A percentile compares a stretch with the other conserved stretches of the same genome.
These are phyloP conservation scores for Arabis alpina DNA, from an alignment of 345 rosid genomes.

Conservation along the genomic window DNA sequence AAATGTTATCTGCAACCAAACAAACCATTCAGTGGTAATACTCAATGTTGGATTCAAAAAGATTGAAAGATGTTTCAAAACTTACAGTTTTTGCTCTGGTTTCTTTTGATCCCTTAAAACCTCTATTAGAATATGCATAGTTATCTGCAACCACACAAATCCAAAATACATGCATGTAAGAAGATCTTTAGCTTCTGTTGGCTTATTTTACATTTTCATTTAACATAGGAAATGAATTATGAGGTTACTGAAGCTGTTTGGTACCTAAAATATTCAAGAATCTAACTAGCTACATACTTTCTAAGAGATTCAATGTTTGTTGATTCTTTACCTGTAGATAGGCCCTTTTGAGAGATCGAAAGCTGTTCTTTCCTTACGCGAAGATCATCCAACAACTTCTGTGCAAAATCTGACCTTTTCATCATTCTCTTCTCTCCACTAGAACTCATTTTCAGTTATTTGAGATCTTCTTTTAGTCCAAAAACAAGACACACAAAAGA, in stretches of 20 bases:
- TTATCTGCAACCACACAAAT: constrained; percentile 24
- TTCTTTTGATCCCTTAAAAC: constrained; percentile 55
- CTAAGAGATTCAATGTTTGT: background rate
- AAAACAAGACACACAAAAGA: constrained; percentile 18
- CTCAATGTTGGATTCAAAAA: constrained; percentile 2
- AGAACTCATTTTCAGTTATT: constrained; percentile 31
- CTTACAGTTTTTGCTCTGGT: constrained; percentile 57
- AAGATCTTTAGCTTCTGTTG: background rate
- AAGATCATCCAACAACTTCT: constrained; percentile 94
- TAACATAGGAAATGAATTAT: background rate
- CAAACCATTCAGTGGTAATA: constrained; percentile 22
- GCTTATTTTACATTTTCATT: background rate
- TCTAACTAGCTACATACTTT: no score
- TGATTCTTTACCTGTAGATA: constrained; percentile 49
- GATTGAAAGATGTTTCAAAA: constrained; percentile 7
- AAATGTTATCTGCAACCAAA: constrained; percentile 49
- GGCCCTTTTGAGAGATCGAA: constrained; percentile 54
- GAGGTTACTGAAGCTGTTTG: background rate
- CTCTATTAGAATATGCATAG: constrained; percentile 58
- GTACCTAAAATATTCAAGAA: no score
- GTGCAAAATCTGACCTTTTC: constrained; percentile 84
- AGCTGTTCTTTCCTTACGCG: constrained; percentile 74
- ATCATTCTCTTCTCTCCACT: constrained; percentile 54
- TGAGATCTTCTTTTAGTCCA: constrained; percentile 11
- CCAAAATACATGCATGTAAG: background rate